Evolutionary conservation across 257 asterid genomes (phyloP).

Genomic region (Ilex aquifolium): DNA sequence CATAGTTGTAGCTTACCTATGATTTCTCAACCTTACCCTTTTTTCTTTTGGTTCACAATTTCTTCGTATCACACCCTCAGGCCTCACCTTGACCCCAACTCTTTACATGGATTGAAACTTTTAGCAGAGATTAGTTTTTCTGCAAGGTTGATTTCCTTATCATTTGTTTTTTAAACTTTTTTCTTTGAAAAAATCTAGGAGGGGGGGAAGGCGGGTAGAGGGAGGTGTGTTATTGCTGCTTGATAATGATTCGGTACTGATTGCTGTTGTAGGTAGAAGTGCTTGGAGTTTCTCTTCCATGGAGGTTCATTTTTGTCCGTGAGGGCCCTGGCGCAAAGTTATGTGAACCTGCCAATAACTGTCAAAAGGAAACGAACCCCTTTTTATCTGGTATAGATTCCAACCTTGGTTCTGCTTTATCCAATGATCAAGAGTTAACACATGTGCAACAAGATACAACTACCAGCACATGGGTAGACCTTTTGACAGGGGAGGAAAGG

Average conservation of each 20-base stretch:
- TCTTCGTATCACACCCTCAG: too few species aligned
- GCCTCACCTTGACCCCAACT: too few species aligned
- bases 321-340: conserved; percentile 49
- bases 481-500: conserved; percentile 77
- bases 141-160: too few species aligned
- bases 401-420: conserved; percentile 33
- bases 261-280: conserved; percentile 68
- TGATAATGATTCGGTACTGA: neutral
- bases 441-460: conserved; percentile 44
- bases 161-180: too few species aligned
- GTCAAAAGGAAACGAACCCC: conserved; percentile 31
- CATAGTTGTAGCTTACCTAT: too few species aligned
- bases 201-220: too few species aligned
- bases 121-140: too few species aligned
- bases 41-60: too few species aligned
- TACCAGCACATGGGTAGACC: conserved; percentile 60
- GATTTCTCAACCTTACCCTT: too few species aligned
- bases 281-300: conserved; percentile 89
- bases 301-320: conserved; percentile 66
- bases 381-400: conserved; percentile 31
- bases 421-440: conserved; percentile 25
- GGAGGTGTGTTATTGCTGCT: neutral
- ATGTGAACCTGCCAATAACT: conserved; percentile 29
- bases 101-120: too few species aligned
- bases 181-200: too few species aligned